Percentiles rank a stretch among this genome's conserved stretches.
These are phyloP conservation scores for Irpex sp. DNA, from an alignment of 1,284 basidiomycete species.

Conservation along the genomic window DNA sequence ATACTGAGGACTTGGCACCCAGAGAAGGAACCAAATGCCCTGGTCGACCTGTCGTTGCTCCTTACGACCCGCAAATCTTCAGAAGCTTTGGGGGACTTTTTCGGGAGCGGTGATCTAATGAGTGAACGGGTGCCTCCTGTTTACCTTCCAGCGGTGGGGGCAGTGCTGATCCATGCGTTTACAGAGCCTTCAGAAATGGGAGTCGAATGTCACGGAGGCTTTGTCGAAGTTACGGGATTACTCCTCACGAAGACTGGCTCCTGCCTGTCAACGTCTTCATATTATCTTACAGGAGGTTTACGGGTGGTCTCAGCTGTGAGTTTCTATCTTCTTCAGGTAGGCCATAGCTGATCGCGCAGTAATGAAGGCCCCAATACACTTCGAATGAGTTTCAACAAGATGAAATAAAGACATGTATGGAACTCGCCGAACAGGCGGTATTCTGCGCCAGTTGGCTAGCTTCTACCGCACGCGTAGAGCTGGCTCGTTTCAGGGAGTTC, in stretches of 20 bases:
- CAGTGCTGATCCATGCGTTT: neutral
- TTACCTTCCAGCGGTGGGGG: neutral
- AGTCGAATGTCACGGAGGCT: conserved; percentile 65
- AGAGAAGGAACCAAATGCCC: conserved; percentile 58
- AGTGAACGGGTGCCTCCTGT: conserved; percentile 62
- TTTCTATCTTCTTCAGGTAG: conserved; percentile 55
- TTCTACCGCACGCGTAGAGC: conserved; percentile 58
- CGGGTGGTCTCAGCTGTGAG: conserved; percentile 75
- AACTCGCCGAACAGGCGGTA: conserved; percentile 51
- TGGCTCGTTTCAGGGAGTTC: conserved; percentile 71
- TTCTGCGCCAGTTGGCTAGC: conserved; percentile 67
- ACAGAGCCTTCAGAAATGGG: conserved; percentile 78
- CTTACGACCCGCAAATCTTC: conserved; percentile 67
- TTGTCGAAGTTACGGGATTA: conserved; percentile 69
- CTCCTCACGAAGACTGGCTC: conserved; percentile 63
- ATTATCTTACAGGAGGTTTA: conserved; percentile 70
- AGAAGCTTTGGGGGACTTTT: conserved; percentile 65
- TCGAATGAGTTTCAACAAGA: conserved; percentile 49
- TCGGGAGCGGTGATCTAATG: conserved; percentile 74
- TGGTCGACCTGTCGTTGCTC: conserved; percentile 69
- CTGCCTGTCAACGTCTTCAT: conserved; percentile 72
- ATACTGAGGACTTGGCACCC: neutral
- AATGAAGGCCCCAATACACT: conserved; percentile 26
- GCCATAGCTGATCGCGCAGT: conserved; percentile 50
- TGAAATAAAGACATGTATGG: conserved; percentile 50